These are phyloP conservation scores for Populus hybrid DNA, from an alignment of 441 rosid species.

Conservation along the genomic window DNA sequence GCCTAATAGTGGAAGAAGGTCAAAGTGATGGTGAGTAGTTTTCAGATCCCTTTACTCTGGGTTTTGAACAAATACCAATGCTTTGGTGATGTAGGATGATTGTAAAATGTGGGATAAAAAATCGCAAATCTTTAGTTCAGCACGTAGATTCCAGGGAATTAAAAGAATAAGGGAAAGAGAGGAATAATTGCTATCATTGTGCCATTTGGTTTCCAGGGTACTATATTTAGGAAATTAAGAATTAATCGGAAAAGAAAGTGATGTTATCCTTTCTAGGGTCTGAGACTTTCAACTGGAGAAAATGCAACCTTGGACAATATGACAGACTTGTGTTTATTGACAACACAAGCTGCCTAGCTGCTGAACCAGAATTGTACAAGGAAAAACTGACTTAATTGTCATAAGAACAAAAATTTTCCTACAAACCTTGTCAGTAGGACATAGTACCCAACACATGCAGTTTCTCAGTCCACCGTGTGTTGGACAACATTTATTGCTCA, in stretches of 20 bases:
- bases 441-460: not conserved
- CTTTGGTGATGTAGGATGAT: not conserved
- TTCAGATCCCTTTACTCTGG: not conserved
- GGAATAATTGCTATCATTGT: not conserved
- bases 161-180: too few species aligned
- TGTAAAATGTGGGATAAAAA: not conserved
- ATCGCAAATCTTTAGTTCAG: not conserved
- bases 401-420: not conserved
- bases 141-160: not conserved
- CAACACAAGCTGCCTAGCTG: conserved; percentile 2
- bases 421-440: not conserved
- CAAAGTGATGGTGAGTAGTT: conserved; percentile 61
- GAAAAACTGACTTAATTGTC: not conserved
- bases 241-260: too few species aligned
- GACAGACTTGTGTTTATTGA: not conserved
- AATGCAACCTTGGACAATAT: not conserved
- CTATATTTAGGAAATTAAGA: too few species aligned
- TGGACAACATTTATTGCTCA: not conserved
- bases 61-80: not conserved
- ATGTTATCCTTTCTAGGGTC: not conserved
- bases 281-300: not conserved
- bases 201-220: not conserved
- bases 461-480: not conserved
- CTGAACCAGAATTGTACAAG: not conserved
- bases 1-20: conserved; percentile 69